Base-by-base conservation (phyloP, 2,329 filamentous ascomycete genomes). In the Sclerotinia borealis region DNA sequence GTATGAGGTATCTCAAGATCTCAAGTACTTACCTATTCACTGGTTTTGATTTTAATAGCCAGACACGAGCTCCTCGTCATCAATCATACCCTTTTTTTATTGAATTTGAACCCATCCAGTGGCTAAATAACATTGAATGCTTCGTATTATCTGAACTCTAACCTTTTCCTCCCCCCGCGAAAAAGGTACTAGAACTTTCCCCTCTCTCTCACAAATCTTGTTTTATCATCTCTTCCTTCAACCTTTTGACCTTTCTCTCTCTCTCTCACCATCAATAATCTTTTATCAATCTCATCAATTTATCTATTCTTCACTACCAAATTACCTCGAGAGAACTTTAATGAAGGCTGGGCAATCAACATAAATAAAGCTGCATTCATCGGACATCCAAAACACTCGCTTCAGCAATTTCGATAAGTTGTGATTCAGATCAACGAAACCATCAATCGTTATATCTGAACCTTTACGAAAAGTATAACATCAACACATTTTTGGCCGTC, bases 391-490 rank as follows among this genome's bases (percentile, higher is more conserved):
- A 43, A n/a, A 22, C 36, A 55, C 11, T 41, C 37, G 37, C 13
- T 52, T 22, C 31, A 36, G 11, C 4, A 43, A 17, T 31, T 55
- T 9, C 37, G 52, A 31, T n/a, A 13, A 55, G 25, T 31, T 29
- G 15, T 55, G 52, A 55, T 43, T 55, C 52, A 43, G 17, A 55
- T 55, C 37, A 55, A 55, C 52, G 52, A 55, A 55, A 43, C 41
- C 55, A 58, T 34, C 54, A 25, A 34, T 58, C 54, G 19, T 34
- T 47, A 31, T 19, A 36, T 47, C 39, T 34, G 39, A 29, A 58
- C 4, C 47, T 45, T 27, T 34, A 34, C n/a, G 17, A 22, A n/a
- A 41, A 31, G n/a, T 39, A 47, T 34, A 34, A 25, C 54, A 58
- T 25, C 39, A 27, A 45, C n/a, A 7, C 17, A 37, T 34, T 25